phyloP scores from a whole-genome alignment of 768 basidiomycete genomes.

The Macrolepiota dolichaula region DNA sequence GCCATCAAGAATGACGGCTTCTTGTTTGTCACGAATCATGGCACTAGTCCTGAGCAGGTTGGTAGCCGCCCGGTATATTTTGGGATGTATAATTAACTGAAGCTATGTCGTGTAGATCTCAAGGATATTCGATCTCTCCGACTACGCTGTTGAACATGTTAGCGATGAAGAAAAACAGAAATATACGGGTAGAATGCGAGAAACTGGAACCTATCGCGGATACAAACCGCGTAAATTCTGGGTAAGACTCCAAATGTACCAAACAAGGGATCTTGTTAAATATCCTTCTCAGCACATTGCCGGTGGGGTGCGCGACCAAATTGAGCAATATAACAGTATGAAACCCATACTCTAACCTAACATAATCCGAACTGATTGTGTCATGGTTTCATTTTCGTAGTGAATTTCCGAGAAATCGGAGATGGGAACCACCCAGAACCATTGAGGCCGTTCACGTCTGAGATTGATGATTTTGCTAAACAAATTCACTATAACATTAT shows the following conservation, averaged over 20 bases:
- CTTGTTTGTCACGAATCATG: conserved; percentile 49
- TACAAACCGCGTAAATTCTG: conserved; percentile 51
- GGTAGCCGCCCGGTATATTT: background rate
- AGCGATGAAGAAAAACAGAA: conserved; percentile 37
- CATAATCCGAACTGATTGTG: background rate
- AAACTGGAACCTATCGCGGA: conserved; percentile 46
- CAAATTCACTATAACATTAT: conserved; percentile 36
- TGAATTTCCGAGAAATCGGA: conserved; percentile 27
- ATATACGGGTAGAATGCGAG: conserved; percentile 35
- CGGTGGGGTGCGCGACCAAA: conserved; percentile 38
- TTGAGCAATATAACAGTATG: conserved; percentile 42
- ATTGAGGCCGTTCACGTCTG: conserved; percentile 32
- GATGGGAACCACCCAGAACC: conserved; percentile 31
- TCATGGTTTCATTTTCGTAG: conserved; percentile 15
- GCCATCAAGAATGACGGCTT: conserved; percentile 40
- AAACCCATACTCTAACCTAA: background rate
- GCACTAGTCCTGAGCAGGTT: conserved; percentile 39
- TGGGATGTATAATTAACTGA: background rate
- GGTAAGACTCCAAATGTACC: conserved; percentile 23
- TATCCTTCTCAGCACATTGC: conserved; percentile 30
- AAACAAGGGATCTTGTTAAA: background rate
- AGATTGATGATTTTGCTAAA: conserved; percentile 30
- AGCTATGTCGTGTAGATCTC: conserved; percentile 15
- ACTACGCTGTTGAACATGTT: conserved; percentile 39
- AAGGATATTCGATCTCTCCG: conserved; percentile 46